A percentile compares a stretch with the other conserved stretches of the same genome.
Evolutionary conservation across 176 grass and related monocot genomes (phyloP).

Genomic region (Oryza punctata): DNA sequence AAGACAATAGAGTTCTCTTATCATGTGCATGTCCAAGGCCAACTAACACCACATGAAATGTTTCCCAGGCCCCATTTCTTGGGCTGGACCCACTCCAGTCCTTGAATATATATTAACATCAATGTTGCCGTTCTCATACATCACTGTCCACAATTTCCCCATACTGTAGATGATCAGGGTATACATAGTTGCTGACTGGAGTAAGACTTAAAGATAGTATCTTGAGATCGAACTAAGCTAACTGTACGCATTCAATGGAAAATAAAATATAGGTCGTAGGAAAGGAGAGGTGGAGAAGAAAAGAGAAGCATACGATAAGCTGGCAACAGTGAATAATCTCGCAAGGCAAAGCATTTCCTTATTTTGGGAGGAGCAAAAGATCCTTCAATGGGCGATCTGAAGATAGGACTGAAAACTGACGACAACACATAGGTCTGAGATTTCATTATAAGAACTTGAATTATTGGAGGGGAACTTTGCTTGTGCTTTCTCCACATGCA

Average conservation of each 20-base stretch:
- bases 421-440: constrained; percentile 37
- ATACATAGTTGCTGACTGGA: constrained; percentile 23
- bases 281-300: constrained; percentile 17
- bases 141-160: constrained; percentile 24
- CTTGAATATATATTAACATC: constrained; percentile 39
- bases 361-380: constrained; percentile 32
- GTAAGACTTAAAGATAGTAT: constrained; percentile 4
- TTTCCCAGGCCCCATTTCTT: constrained; percentile 15
- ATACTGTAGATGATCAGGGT: constrained; percentile 33
- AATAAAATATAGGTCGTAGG: constrained; percentile 25
- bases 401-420: constrained; percentile 41
- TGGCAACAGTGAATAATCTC: constrained; percentile 34
- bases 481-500: constrained; percentile 54
- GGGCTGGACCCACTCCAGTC: constrained; percentile 24
- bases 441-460: constrained; percentile 48
- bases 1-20: constrained; percentile 29
- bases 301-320: constrained; percentile 35
- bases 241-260: not conserved
- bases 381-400: constrained; percentile 32
- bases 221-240: constrained; percentile 8
- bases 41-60: constrained; percentile 43
- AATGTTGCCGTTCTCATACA: constrained; percentile 28
- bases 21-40: constrained; percentile 7
- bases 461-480: constrained; percentile 54
- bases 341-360: constrained; percentile 39